These are phyloP conservation scores for Mucor racemosus DNA, from an alignment of 371 early-diverging fungal genomes.

Conservation along the genomic window DNA sequence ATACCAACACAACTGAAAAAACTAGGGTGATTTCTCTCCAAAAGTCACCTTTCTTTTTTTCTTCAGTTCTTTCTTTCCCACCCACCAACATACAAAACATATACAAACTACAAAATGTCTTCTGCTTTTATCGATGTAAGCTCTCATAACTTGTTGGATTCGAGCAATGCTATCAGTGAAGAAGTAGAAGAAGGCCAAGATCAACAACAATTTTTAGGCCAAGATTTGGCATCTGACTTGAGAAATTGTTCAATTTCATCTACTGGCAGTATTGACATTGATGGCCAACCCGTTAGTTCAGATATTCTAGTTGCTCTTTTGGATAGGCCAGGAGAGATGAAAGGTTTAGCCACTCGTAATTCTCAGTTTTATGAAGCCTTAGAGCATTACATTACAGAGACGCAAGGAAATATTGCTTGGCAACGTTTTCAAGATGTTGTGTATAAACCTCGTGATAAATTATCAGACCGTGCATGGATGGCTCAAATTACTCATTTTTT, in stretches of 20 bases:
- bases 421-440: slow-evolving; percentile 41
- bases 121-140: slow-evolving; percentile 17
- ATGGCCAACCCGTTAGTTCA: slow-evolving; percentile 37
- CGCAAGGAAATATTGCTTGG: slow-evolving; percentile 45
- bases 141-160: slow-evolving; percentile 6
- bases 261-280: slow-evolving; percentile 34
- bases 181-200: slow-evolving; percentile 15
- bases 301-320: slow-evolving; percentile 48
- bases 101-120: slow-evolving; percentile 4
- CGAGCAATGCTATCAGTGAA: slow-evolving; percentile 12
- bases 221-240: slow-evolving; percentile 5
- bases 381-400: slow-evolving; percentile 41
- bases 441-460: slow-evolving; percentile 44
- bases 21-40: slow-evolving; percentile 19
- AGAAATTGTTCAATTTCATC: slow-evolving; percentile 28
- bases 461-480: slow-evolving; percentile 47
- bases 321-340: slow-evolving; percentile 47
- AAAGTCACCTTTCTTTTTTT: slow-evolving; percentile 6
- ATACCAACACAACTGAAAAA: not conserved
- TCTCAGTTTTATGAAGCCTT: slow-evolving; percentile 40
- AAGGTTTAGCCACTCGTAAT: slow-evolving; percentile 33
- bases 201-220: not conserved
- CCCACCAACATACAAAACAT: not conserved
- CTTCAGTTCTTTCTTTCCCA: slow-evolving; percentile 13
- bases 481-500: slow-evolving; percentile 41